These are phyloP conservation scores for Magnaporthiopsis incrustans DNA, from an alignment of 2,329 filamentous ascomycete genomes.

Conservation along the genomic window DNA sequence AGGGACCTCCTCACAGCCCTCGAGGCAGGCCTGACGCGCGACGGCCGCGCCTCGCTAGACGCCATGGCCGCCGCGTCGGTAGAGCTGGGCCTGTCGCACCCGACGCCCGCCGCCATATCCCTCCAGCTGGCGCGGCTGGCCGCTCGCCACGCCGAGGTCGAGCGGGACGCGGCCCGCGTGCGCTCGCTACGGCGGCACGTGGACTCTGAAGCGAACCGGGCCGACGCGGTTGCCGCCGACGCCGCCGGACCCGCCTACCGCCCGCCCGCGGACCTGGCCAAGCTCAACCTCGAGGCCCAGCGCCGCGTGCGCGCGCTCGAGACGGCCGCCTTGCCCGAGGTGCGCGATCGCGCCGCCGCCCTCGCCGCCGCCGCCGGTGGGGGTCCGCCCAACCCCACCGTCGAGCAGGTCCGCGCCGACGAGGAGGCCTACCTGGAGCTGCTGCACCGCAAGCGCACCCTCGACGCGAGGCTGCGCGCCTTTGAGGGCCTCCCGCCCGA, in stretches of 20 bases:
- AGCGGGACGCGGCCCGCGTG: slow-evolving; percentile 48
- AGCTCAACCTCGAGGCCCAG: slow-evolving; percentile 66
- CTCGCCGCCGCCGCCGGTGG: slow-evolving; percentile 24
- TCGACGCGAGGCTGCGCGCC: slow-evolving; percentile 54
- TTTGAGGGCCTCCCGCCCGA: slow-evolving; percentile 71
- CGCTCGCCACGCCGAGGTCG: slow-evolving; percentile 41
- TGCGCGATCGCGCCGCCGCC: slow-evolving; percentile 44
- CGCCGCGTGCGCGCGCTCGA: slow-evolving; percentile 60
- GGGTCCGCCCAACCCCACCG: slow-evolving; percentile 34
- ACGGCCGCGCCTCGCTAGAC: slow-evolving; percentile 48
- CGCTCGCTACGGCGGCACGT: slow-evolving; percentile 49
- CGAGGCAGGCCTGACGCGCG: slow-evolving; percentile 44
- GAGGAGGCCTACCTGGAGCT: slow-evolving; percentile 52
- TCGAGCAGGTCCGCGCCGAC: slow-evolving; percentile 50
- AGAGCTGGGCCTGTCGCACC: slow-evolving; percentile 39
- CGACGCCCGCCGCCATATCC: slow-evolving; percentile 41
- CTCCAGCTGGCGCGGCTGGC: slow-evolving; percentile 48
- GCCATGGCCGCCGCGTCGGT: slow-evolving; percentile 46
- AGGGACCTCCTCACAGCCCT: slow-evolving; percentile 43
- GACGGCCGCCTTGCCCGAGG: slow-evolving; percentile 56
- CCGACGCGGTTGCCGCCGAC: slow-evolving; percentile 31
- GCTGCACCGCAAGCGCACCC: slow-evolving; percentile 45
- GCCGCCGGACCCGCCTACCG: slow-evolving; percentile 41
- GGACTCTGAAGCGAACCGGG: slow-evolving; percentile 31
- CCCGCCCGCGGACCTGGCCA: slow-evolving; percentile 49